Evolutionary conservation across 2,329 filamentous ascomycete species (phyloP).

Genomic region (Colletotrichum karsti): DNA sequence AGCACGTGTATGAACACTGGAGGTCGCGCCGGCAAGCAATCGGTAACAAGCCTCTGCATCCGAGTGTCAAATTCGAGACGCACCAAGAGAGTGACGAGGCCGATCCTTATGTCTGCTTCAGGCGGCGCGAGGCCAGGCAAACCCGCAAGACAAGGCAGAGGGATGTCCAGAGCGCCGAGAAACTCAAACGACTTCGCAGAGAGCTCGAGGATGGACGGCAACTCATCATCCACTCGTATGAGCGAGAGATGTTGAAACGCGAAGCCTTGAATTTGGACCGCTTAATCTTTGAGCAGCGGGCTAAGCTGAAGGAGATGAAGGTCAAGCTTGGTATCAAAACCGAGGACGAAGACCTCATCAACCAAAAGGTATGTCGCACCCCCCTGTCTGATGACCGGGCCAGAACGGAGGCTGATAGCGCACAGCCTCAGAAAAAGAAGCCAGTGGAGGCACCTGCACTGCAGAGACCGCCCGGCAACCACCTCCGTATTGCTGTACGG

Average conservation of each 20-base stretch:
- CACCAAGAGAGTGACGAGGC: conserved; percentile 94
- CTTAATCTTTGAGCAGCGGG: conserved; percentile 83
- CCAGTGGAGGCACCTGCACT: conserved; percentile 66
- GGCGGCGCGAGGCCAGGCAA: conserved; percentile 91
- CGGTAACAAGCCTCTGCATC: conserved; percentile 78
- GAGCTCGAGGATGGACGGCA: conserved; percentile 91
- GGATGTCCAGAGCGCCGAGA: conserved; percentile 93
- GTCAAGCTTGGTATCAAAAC: conserved; percentile 87
- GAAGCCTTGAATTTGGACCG: conserved; percentile 80
- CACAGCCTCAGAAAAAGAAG: conserved; percentile 77
- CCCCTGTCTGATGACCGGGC: neutral
- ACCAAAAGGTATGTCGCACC: conserved; percentile 78
- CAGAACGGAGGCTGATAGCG: conserved; percentile 44
- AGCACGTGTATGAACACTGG: conserved; percentile 92
- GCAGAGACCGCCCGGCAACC: conserved; percentile 69
- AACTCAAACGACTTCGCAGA: conserved; percentile 87
- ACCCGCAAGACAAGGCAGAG: conserved; percentile 94
- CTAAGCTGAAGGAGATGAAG: conserved; percentile 87
- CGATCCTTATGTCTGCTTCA: conserved; percentile 98
- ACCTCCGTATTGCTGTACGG: conserved; percentile 75
- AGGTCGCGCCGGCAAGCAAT: conserved; percentile 72
- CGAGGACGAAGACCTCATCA: conserved; percentile 93
- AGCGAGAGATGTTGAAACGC: conserved; percentile 82
- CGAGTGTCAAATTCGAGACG: conserved; percentile 90
- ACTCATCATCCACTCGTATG: conserved; percentile 78